phyloP scores from a whole-genome alignment of 179 eudicot genomes.

The Beta macrorhiza region DNA sequence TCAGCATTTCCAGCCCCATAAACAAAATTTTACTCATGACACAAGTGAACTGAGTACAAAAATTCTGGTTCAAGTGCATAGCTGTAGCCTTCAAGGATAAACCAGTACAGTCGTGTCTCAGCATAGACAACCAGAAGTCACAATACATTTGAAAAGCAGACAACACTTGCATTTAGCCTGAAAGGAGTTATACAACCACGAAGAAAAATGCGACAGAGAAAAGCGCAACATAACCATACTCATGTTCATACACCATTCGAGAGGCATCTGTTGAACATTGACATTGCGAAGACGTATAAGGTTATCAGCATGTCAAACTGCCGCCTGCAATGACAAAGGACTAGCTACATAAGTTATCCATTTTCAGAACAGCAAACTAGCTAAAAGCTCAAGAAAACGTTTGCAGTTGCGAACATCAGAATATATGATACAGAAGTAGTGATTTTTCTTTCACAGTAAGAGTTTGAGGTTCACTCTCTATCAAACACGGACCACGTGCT shows the following conservation, averaged over 20 bases:
- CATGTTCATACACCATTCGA: background rate
- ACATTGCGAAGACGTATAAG: background rate
- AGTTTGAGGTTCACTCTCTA: too few relatives aligned
- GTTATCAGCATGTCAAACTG: background rate
- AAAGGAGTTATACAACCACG: background rate
- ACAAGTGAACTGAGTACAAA: background rate
- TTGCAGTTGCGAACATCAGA: background rate
- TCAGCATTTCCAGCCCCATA: too few relatives aligned
- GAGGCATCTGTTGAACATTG: background rate
- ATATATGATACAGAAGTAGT: background rate
- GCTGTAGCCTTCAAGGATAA: background rate
- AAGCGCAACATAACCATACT: background rate
- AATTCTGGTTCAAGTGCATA: background rate
- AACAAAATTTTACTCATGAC: background rate
- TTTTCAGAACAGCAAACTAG: background rate
- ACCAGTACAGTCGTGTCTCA: background rate
- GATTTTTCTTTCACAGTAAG: too few relatives aligned
- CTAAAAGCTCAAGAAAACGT: background rate
- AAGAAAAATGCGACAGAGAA: background rate
- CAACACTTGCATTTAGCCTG: constrained; percentile 1
- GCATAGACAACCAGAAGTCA: background rate
- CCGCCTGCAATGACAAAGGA: constrained; percentile 7
- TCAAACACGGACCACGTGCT: too few relatives aligned
- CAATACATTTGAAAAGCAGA: background rate
- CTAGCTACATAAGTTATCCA: background rate